These are phyloP conservation scores for Capronia coronata DNA, from an alignment of 2,329 filamentous ascomycete genomes.

Conservation along the genomic window DNA sequence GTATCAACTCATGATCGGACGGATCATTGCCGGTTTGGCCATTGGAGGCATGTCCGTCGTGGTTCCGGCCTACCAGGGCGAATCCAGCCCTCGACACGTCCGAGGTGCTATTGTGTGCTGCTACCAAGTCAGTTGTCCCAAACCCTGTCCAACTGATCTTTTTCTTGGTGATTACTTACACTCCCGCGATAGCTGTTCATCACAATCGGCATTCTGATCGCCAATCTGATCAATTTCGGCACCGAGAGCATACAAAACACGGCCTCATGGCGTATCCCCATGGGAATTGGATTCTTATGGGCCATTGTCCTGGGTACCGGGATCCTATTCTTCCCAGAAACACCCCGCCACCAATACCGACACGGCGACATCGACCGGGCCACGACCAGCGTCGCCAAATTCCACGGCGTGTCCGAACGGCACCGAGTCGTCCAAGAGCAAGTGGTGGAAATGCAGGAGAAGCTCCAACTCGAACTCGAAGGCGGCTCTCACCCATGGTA, in stretches of 20 bases:
- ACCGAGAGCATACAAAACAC: slow-evolving; percentile 39
- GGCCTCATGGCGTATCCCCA: slow-evolving; percentile 44
- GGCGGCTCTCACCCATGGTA: slow-evolving; percentile 34
- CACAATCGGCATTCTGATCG: slow-evolving; percentile 46
- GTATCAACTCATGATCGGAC: slow-evolving; percentile 43
- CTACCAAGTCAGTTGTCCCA: slow-evolving; percentile 34
- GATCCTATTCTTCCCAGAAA: slow-evolving; percentile 51
- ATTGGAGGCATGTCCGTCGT: slow-evolving; percentile 43
- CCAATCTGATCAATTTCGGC: slow-evolving; percentile 45
- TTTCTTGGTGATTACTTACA: too few relatives aligned
- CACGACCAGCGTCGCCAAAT: slow-evolving; percentile 45
- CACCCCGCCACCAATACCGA: slow-evolving; percentile 53
- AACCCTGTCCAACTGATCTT: not conserved
- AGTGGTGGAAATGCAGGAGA: slow-evolving; percentile 50
- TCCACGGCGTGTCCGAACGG: slow-evolving; percentile 49
- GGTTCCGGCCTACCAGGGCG: slow-evolving; percentile 45
- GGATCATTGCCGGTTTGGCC: slow-evolving; percentile 43
- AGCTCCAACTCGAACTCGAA: slow-evolving; percentile 48
- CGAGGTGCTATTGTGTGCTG: slow-evolving; percentile 43
- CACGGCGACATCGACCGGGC: slow-evolving; percentile 47
- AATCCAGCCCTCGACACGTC: slow-evolving; percentile 43
- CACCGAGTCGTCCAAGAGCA: slow-evolving; percentile 49
- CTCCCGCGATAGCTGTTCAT: slow-evolving; percentile 37
- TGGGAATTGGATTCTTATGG: slow-evolving; percentile 54
- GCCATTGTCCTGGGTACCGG: slow-evolving; percentile 48